Conservation (phyloP, 345 rosid genomes). For the Atalantia buxifolia region DNA sequence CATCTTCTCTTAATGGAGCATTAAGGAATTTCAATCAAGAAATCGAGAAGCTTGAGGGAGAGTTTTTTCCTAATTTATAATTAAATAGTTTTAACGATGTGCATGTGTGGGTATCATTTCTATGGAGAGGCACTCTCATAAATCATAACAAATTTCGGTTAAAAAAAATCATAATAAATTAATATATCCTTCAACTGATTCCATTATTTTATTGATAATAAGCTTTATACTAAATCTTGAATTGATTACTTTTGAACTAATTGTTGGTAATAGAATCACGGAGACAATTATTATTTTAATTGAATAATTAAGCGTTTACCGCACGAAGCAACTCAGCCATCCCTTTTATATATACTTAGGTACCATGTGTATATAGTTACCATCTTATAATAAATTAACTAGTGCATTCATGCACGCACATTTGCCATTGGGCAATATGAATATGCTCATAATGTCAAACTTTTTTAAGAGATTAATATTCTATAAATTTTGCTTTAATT, state of each 20-base stretch:
- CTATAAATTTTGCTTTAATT: not conserved
- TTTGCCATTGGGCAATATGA: too few relatives aligned
- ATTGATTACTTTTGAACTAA: not conserved
- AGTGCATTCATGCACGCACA: too few relatives aligned
- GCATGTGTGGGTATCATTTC: not conserved
- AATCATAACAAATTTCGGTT: too few relatives aligned
- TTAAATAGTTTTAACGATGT: not conserved
- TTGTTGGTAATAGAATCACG: not conserved
- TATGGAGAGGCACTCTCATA: not conserved
- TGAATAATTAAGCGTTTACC: not conserved
- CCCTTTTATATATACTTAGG: not conserved
- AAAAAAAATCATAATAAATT: not conserved
- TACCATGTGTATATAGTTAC: too few relatives aligned
- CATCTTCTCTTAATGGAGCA: too few relatives aligned
- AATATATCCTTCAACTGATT: not conserved
- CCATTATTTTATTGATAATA: conserved; percentile 2
- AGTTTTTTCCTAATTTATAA: not conserved
- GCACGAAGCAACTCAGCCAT: not conserved
- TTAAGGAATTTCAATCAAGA: too few relatives aligned
- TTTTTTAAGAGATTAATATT: not conserved
- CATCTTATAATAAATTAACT: too few relatives aligned
- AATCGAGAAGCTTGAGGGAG: not conserved
- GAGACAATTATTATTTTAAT: not conserved
- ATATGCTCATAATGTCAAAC: not conserved
- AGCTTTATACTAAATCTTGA: not conserved